Evolutionary conservation across 176 grass and related monocot genomes (phyloP), one percentile per base, ranked within the genome.

Genomic region (Carex kokanica): DNA sequence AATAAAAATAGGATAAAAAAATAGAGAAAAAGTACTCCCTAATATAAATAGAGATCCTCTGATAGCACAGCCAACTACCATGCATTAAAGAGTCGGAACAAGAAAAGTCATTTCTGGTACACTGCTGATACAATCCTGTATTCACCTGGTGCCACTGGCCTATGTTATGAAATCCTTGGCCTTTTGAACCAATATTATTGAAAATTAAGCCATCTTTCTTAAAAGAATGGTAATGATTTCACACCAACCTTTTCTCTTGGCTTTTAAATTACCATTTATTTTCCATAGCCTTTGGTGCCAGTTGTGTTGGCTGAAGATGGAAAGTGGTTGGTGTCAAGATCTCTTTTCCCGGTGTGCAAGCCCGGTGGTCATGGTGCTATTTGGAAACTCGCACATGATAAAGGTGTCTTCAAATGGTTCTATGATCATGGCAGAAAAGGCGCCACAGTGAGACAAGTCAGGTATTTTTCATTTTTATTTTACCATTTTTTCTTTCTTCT

Each of bases 391-490:
- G 95, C 95, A 82, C 78, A 83, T 56, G 92, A 93, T 67, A 93
- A 87, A 90, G 91, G 95, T 78, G 73, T 95, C 87, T 94, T 95
- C 62, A 78, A 88, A 60, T 98, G 95, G 95, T 89, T 98, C 83
- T 91, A 86, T 80, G 7, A 2, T 47, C 68, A 89, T 85, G 91
- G 91, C 36, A 92, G 95, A 90, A 98, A 95, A 91, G 95, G 92
- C 82, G 95, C 92, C 78, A 98, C 95, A 23, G 84, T 98, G 74
- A 88, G 95, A 18, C 95, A 98, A 98, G 91, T 98, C 91, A 98
- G 95, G 95, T 98, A 86, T 60, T 60, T 65, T 18, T 21, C 67
- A 70, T 70, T 71, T 32, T 32, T 29, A 43, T 81, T 43, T 74
- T 34, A 43, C 16, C 16, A 23, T 63, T 80, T 67, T 63, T 25